phyloP scores from a whole-genome alignment of 352 stramenopile species.

The Phytophthora foliorum region DNA sequence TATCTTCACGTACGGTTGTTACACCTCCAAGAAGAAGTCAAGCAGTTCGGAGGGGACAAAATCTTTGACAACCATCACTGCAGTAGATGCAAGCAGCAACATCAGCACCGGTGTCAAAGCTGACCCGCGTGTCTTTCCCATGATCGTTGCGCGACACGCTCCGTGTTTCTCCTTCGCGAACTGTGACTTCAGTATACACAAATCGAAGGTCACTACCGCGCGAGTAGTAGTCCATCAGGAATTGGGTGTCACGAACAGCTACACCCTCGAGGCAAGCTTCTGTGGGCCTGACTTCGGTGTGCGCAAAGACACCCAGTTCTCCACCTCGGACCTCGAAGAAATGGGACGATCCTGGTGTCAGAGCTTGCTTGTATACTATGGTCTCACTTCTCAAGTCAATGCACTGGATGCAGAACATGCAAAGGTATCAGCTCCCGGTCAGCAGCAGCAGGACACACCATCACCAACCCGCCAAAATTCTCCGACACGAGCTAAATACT shows the following conservation, averaged over 20 bases:
- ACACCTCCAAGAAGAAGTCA: slow-evolving; percentile 48
- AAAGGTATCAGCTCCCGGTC: slow-evolving; percentile 1
- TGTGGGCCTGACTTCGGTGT: slow-evolving; percentile 83
- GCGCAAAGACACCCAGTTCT: slow-evolving; percentile 81
- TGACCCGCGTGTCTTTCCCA: slow-evolving; percentile 80
- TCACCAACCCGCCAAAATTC: slow-evolving; percentile 2
- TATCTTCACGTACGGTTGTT: slow-evolving; percentile 90
- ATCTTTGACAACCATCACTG: slow-evolving; percentile 4
- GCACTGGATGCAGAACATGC: slow-evolving; percentile 38
- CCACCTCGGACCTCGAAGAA: slow-evolving; percentile 74
- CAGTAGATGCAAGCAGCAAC: slow-evolving; percentile 3
- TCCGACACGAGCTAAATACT: neutral
- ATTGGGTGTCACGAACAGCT: slow-evolving; percentile 86
- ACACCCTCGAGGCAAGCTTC: slow-evolving; percentile 93
- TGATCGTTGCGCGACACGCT: slow-evolving; percentile 81
- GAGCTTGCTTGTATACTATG: slow-evolving; percentile 81
- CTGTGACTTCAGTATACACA: slow-evolving; percentile 93
- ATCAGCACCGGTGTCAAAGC: slow-evolving; percentile 42
- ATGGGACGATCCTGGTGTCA: slow-evolving; percentile 83
- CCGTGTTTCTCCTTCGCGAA: slow-evolving; percentile 82
- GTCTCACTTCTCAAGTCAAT: slow-evolving; percentile 60
- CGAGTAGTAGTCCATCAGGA: slow-evolving; percentile 93
- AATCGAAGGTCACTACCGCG: slow-evolving; percentile 90
- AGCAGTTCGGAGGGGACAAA: slow-evolving; percentile 10
- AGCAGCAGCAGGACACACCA: slow-evolving; percentile 13